A percentile compares a stretch with the other conserved stretches of the same genome.
Conservation (phyloP, 2,329 filamentous ascomycete species). For the Fusarium sp. region DNA sequence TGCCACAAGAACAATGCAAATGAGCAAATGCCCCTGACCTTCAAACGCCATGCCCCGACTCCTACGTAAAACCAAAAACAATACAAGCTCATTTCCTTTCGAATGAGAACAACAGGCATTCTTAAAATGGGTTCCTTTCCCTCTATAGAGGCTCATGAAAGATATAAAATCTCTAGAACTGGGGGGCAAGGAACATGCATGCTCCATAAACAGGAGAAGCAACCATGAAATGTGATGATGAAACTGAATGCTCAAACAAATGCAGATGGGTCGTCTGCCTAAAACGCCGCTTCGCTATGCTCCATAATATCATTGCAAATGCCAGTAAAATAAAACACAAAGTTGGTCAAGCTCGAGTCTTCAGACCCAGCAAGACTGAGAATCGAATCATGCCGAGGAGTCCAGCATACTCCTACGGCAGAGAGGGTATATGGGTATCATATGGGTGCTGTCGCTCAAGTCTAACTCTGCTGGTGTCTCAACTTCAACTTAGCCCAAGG, state of each 20-base stretch:
- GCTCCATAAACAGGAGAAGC: constrained; percentile 33
- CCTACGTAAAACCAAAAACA: constrained; percentile 20
- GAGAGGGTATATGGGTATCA: constrained; percentile 50
- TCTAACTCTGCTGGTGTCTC: constrained; percentile 28
- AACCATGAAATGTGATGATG: constrained; percentile 31
- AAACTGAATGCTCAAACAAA: constrained; percentile 43
- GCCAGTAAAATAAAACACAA: constrained; percentile 42
- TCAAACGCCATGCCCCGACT: constrained; percentile 41
- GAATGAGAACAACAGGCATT: constrained; percentile 18
- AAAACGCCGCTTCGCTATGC: constrained; percentile 60
- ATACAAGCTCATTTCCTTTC: constrained; percentile 11
- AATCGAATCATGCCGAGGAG: constrained; percentile 39
- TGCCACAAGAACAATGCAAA: constrained; percentile 35
- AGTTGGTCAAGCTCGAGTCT: constrained; percentile 31
- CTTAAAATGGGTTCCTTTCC: constrained; percentile 26
- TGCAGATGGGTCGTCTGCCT: constrained; percentile 45
- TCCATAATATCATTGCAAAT: constrained; percentile 50
- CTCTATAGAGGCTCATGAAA: constrained; percentile 25
- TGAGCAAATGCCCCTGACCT: constrained; percentile 20
- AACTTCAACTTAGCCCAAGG: constrained; percentile 58
- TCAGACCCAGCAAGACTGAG: constrained; percentile 36
- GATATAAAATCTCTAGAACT: constrained; percentile 31
- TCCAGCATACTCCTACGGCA: constrained; percentile 34
- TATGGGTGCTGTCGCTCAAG: constrained; percentile 46
- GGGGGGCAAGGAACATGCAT: constrained; percentile 18